Base-by-base conservation (phyloP, 2,329 filamentous ascomycete species). In the Ciborinia camelliae region DNA sequence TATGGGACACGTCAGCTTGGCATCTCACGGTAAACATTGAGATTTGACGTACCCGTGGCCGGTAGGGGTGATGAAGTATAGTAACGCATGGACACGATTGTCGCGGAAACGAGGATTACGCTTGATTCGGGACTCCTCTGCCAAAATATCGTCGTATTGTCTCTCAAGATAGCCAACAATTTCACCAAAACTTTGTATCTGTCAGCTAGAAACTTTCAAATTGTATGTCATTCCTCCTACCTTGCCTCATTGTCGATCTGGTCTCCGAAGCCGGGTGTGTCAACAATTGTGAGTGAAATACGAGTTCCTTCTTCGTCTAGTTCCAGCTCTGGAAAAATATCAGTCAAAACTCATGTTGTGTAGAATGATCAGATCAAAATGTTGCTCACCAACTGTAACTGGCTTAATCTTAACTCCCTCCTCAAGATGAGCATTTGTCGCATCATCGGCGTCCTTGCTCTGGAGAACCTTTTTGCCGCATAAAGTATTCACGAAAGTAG, bases 51-150 rank as follows among this genome's bases (percentile, higher is more conserved):
- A 92, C 90, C 90, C 93, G 79, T 97, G 92, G 75, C 95, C 95
- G 68, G 95, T 99, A 55, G 95, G 95, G 71, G 95, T 96, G 84
- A 99, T 98, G 80, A 99, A 99, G 86, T 99, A 99, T 75, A 99
- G 89, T 78, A 99, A 88, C 72, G 93, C 95, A 77, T 99, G 95
- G 57, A 99, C 92, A 82, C 95, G 91, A 83, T 99, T 98, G 82
- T 99, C 95, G 77, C 95, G 90, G 90, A 99, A 99, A 76, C 95
- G 89, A 73, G 95, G 95, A 84, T 99, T 99, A 92, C 95, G 95
- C 91, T 99, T 99, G 85, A 99, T 99, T 84, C 95, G 92, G 75
- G 95, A 98, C 83, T 99, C 95, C 82, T 98, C 94, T 68, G 95
- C 94, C 74, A 99, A 86, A 84, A 99, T 98, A 78, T 98, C 93